Percentiles rank a stretch among this genome's conserved stretches.
Evolutionary conservation across 306 rosid genomes (phyloP).

Genomic region (Cicer arietinum): DNA sequence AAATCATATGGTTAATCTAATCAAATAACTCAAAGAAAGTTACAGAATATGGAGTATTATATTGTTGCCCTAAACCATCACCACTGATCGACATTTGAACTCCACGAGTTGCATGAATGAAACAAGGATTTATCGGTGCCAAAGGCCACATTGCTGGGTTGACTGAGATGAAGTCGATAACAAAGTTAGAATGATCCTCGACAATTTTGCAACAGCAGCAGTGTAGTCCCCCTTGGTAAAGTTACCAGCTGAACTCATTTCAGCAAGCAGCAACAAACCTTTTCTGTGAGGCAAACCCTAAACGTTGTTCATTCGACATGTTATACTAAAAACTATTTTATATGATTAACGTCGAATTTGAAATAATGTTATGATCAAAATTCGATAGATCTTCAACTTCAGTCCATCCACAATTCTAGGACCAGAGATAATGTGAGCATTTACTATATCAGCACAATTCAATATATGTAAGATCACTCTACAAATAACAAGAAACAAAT

Average conservation of each 20-base stretch:
- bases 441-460: slow-evolving; percentile 96
- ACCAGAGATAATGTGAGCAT: slow-evolving; percentile 95
- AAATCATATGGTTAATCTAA: slow-evolving; percentile 5
- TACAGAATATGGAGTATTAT: slow-evolving; percentile 84
- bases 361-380: slow-evolving; percentile 4
- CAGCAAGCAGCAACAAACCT: slow-evolving; percentile 86
- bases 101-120: slow-evolving; percentile 89
- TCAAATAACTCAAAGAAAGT: slow-evolving; percentile 44
- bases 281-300: slow-evolving; percentile 83
- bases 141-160: slow-evolving; percentile 80
- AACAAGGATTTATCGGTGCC: slow-evolving; percentile 72
- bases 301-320: slow-evolving; percentile 31
- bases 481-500: slow-evolving; percentile 42
- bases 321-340: slow-evolving; percentile 27
- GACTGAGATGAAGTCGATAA: slow-evolving; percentile 89
- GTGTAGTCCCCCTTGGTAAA: slow-evolving; percentile 92
- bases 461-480: slow-evolving; percentile 86
- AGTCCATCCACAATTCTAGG: slow-evolving; percentile 91
- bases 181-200: slow-evolving; percentile 88
- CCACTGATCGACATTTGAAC: slow-evolving; percentile 79
- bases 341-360: neutral
- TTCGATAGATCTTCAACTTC: slow-evolving; percentile 68
- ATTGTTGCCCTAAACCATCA: slow-evolving; percentile 91
- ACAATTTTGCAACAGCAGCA: slow-evolving; percentile 78
- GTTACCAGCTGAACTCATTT: slow-evolving; percentile 97